Conservation (phyloP, 2,329 filamentous ascomycete species). For the Claviceps capensis region DNA sequence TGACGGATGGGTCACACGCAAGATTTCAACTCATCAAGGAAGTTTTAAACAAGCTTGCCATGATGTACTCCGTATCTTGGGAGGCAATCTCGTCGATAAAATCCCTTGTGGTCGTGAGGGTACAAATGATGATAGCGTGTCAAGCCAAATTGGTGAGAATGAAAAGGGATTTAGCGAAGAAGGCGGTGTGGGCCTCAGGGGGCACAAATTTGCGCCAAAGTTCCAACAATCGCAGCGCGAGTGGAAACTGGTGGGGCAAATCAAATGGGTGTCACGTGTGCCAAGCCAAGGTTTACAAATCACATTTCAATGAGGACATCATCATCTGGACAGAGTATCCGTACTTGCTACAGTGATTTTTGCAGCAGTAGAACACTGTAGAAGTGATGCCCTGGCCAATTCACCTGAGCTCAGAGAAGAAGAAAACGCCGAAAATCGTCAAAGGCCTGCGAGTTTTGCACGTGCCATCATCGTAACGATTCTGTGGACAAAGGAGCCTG, state of each 20-base stretch:
- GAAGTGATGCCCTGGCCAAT: too few species aligned
- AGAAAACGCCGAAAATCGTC: not conserved
- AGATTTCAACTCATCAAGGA: not conserved
- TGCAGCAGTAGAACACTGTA: too few species aligned
- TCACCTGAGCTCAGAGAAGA: not conserved
- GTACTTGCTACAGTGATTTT: too few species aligned
- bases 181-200: slow-evolving; percentile 17
- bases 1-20: not conserved
- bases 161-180: slow-evolving; percentile 3
- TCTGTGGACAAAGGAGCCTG: too few species aligned
- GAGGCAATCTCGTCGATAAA: not conserved
- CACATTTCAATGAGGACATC: too few species aligned
- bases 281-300: not conserved
- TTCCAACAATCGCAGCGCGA: not conserved
- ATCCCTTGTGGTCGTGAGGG: not conserved
- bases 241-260: not conserved
- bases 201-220: slow-evolving; percentile 9
- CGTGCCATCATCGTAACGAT: not conserved
- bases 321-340: too few species aligned
- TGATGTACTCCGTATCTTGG: not conserved
- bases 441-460: not conserved
- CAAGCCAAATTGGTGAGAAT: not conserved
- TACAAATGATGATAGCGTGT: not conserved
- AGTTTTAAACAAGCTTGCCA: not conserved
- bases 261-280: not conserved